phyloP scores from a whole-genome alignment of 225 moss, liverwort and hornwort genomes.

The Pseudisothecium myosuroides region DNA sequence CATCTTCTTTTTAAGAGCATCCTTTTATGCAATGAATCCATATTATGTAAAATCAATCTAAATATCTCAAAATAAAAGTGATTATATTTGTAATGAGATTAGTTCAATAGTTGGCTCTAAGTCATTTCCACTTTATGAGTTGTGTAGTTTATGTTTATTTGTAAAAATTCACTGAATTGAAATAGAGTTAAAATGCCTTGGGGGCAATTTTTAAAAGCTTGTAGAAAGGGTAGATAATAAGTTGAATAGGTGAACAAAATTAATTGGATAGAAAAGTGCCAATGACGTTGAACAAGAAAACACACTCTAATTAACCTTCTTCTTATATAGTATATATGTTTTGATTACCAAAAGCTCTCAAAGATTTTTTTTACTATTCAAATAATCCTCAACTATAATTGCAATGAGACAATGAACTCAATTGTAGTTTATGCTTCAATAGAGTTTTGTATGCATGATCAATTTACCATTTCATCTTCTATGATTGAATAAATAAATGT shows the following conservation, averaged over 20 bases:
- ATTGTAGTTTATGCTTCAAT: neutral
- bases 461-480: neutral
- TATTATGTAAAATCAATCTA: neutral
- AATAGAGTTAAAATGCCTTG: neutral
- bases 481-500: neutral
- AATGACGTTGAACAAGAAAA: neutral
- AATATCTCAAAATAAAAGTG: too few relatives aligned
- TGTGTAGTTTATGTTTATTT: neutral
- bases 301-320: neutral
- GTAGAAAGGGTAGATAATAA: neutral
- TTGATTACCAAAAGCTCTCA: neutral
- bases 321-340: rapidly evolving
- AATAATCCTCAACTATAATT: neutral
- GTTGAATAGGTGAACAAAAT: neutral
- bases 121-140: neutral
- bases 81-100: neutral
- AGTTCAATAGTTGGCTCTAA: rapidly evolving
- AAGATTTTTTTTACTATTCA: neutral
- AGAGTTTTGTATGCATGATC: neutral
- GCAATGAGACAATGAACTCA: neutral
- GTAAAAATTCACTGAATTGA: neutral
- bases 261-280: neutral
- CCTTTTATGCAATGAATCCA: rapidly evolving
- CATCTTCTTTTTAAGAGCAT: neutral
- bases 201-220: too few relatives aligned